Percentiles rank a stretch among this genome's conserved stretches.
Evolutionary conservation across 1,139 yeast genomes (phyloP).

Genomic region (Pichia sorboxylosa): DNA sequence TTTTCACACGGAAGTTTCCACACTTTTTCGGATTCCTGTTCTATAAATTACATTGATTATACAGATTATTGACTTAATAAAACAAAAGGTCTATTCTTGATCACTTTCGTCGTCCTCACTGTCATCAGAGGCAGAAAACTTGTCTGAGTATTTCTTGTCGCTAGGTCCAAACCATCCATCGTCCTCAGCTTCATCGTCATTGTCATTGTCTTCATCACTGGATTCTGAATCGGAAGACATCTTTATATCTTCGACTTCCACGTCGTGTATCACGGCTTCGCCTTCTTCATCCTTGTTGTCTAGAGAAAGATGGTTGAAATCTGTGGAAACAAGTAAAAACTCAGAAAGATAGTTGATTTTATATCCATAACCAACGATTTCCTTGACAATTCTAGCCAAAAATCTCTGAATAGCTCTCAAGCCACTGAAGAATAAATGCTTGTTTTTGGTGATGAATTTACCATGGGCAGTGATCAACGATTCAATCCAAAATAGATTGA

Average conservation of each 20-base stretch:
- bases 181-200: constrained; percentile 20
- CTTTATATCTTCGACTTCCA: constrained; percentile 19
- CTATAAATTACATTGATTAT: too few species aligned
- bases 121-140: constrained; percentile 15
- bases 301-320: constrained; percentile 1
- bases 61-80: too few species aligned
- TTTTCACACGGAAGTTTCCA: too few species aligned
- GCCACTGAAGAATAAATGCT: constrained; percentile 53
- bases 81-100: too few species aligned
- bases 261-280: constrained; percentile 19
- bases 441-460: constrained; percentile 49
- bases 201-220: constrained; percentile 19
- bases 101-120: constrained; percentile 12
- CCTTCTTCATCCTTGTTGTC: constrained; percentile 12
- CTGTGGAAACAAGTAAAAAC: constrained; percentile 16
- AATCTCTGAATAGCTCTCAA: constrained; percentile 68
- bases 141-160: constrained; percentile 19
- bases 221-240: constrained; percentile 18
- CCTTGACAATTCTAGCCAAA: constrained; percentile 64
- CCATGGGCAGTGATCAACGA: constrained; percentile 66
- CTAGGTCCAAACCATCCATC: constrained; percentile 34
- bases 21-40: too few species aligned
- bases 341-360: constrained; percentile 16
- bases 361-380: constrained; percentile 34
- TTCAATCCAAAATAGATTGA: constrained; percentile 71